A percentile compares a stretch with the other conserved stretches of the same genome.
These are phyloP conservation scores for Tolypocladium nubicola DNA, from an alignment of 2,329 filamentous ascomycete species.

Conservation along the genomic window DNA sequence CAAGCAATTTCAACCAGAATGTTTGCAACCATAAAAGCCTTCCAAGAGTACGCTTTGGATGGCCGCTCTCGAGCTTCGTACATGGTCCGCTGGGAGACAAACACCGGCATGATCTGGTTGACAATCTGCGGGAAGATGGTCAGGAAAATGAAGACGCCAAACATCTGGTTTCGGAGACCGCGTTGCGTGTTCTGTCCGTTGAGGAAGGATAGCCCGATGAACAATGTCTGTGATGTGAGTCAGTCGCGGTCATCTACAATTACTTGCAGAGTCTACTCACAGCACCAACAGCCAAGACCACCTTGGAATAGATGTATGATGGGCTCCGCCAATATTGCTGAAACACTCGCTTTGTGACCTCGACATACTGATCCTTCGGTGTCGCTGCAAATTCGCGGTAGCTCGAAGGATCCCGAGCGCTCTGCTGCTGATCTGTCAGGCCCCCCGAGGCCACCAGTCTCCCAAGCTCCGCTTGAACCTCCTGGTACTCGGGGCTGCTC, in stretches of 20 bases:
- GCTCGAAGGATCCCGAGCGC: background rate
- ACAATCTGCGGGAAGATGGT: background rate
- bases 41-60: conserved; percentile 58
- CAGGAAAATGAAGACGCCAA: background rate
- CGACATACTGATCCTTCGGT: background rate
- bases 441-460: background rate
- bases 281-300: background rate
- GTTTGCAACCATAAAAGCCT: conserved; percentile 54
- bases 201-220: background rate
- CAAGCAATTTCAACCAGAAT: conserved; percentile 6
- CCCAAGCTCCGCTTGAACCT: background rate
- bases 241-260: conserved; percentile 17
- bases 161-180: background rate
- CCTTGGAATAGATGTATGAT: background rate
- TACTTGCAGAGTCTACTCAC: background rate
- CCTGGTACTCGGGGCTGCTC: background rate
- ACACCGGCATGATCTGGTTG: conserved; percentile 51
- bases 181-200: background rate
- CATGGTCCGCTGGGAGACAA: conserved; percentile 56
- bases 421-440: background rate
- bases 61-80: conserved; percentile 62
- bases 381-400: background rate
- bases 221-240: conserved; percentile 35
- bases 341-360: background rate
- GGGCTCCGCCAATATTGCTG: background rate